Evolutionary conservation across 768 basidiomycete species (phyloP), one percentile per base, ranked within the genome.

Genomic region (Suillus alpinus): DNA sequence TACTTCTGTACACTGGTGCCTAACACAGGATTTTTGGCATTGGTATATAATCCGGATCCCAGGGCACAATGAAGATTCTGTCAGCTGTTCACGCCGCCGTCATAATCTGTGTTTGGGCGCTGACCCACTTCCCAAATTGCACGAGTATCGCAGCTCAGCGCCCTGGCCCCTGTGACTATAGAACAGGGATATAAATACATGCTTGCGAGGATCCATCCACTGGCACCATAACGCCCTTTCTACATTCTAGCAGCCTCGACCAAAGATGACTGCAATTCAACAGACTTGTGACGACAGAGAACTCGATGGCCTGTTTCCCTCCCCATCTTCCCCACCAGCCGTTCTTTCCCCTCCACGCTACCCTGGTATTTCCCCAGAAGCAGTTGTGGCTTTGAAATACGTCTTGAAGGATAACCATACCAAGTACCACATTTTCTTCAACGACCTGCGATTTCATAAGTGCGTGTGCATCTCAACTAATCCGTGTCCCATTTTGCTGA

Each of bases 361-460:
- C 32, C 50, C 59, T 8, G 62, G 73, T 4, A 58, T 63, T 36
- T 55, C 59, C 32, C 57, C 56, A 39, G 66, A 72, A 41, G 75
- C 77, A 1, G 71, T 75, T 56, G 41, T 63, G 36, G 60, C 70
- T 3, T 53, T 79, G 1, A 63, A 58, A 0, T 50, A 69, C 6
- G 59, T 77, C 9, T 70, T 86, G 52, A 80, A 78, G 60, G 81
- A 84, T 4, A 83, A 83, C 58, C 79, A 84, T 52, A 68, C 71
- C 32, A 76, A 71, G 51, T 73, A 75, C 67, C 83, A 86, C 57
- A 74, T 80, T 12, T 86, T 80, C 68, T 78, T 80, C 67, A 80
- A 84, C 57, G 66, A 80, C 20, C 60, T 49, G 34, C 63, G 73
- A 0, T 81, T 81, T 59, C 85, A 86, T 74, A 85, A 86, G 85